Percentiles rank a stretch among this genome's conserved stretches.
These are phyloP conservation scores for Brassica napus DNA, from an alignment of 345 rosid species.

Conservation along the genomic window Da-Ae NC_063434.1:26670501-26671000, in stretches of 20 bases:
- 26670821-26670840: conserved; percentile 80
- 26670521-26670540: not conserved
- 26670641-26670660: conserved; percentile 90
- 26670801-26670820: conserved; percentile 93
- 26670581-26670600: conserved; percentile 86
- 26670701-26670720: conserved; percentile 88
- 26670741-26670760: conserved; percentile 97
- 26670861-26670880: conserved; percentile 16
- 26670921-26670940: conserved; percentile 58
- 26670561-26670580: not conserved
- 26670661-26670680: conserved; percentile 96
- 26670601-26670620: conserved; percentile 97
- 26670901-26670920: not conserved
- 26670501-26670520: conserved; percentile 52
- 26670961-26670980: conserved; percentile 93
- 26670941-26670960: conserved; percentile 93
- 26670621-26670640: conserved; percentile 90
- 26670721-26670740: conserved; percentile 86
- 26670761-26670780: conserved; percentile 71
- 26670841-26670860: conserved; percentile 75
- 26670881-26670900: conserved; percentile 19
- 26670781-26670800: conserved; percentile 91
- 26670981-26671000: conserved; percentile 75
- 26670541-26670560: not conserved
- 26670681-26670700: conserved; percentile 95